Conservation (phyloP, 2,329 filamentous ascomycete genomes). For the Trichoderma hamatum region DNA sequence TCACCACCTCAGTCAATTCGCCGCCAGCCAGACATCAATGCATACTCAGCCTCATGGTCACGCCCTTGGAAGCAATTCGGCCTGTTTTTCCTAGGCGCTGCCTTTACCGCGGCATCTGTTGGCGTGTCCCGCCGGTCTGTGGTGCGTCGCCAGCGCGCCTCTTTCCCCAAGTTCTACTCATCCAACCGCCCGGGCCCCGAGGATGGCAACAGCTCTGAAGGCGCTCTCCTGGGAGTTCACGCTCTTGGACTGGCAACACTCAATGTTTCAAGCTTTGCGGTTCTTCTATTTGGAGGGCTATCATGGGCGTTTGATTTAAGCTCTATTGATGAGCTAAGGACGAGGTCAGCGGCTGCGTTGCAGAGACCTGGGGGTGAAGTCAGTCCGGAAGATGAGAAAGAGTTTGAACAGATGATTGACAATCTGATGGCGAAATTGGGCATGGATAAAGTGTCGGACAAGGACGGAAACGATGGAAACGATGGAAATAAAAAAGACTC, state of each 20-base stretch:
- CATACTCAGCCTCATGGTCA: conserved; percentile 29
- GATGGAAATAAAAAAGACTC: not conserved
- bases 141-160: conserved; percentile 60
- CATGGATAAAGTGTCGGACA: conserved; percentile 35
- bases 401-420: conserved; percentile 65
- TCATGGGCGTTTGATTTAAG: conserved; percentile 79
- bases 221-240: conserved; percentile 70
- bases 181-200: conserved; percentile 50
- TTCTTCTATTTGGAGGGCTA: conserved; percentile 73
- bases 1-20: conserved; percentile 15
- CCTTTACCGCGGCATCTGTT: conserved; percentile 74
- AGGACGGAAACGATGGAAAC: not conserved
- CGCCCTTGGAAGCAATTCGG: conserved; percentile 55
- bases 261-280: conserved; percentile 75
- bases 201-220: conserved; percentile 31
- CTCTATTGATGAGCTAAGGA: conserved; percentile 65
- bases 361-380: conserved; percentile 40
- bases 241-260: conserved; percentile 85
- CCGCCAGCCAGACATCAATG: conserved; percentile 16
- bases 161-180: conserved; percentile 72
- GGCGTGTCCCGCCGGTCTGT: conserved; percentile 73
- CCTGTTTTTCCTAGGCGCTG: conserved; percentile 73
- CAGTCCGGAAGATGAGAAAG: conserved; percentile 56
- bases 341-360: conserved; percentile 49
- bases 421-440: conserved; percentile 58